These are phyloP conservation scores for Stemphylium beticola DNA, from an alignment of 2,329 filamentous ascomycete species.

Conservation along the genomic window DNA sequence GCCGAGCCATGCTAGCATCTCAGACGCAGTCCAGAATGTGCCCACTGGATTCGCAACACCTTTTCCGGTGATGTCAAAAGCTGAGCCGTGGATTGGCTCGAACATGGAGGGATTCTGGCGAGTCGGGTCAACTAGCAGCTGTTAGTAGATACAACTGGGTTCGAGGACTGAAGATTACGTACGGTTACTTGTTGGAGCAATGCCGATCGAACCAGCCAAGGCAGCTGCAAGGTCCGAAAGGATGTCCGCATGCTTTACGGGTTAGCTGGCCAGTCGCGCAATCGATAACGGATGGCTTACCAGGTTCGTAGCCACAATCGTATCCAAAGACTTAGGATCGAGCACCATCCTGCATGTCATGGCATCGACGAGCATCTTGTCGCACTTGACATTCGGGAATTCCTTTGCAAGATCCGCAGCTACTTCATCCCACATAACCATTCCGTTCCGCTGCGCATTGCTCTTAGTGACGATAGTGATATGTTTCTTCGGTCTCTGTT, in stretches of 20 bases:
- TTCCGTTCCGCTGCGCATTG: conserved; percentile 69
- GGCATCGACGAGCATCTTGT: conserved; percentile 72
- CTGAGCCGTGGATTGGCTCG: conserved; percentile 66
- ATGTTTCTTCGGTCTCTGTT: conserved; percentile 62
- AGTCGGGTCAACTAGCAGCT: conserved; percentile 62
- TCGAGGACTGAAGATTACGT: not conserved
- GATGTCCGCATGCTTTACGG: conserved; percentile 63
- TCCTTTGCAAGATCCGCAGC: conserved; percentile 61
- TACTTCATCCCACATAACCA: conserved; percentile 73
- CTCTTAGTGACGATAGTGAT: conserved; percentile 70
- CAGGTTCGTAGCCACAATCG: conserved; percentile 68
- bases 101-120: conserved; percentile 66
- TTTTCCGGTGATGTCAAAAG: conserved; percentile 65
- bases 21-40: conserved; percentile 65
- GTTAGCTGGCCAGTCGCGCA: not conserved
- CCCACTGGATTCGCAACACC: conserved; percentile 64
- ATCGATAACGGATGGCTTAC: conserved; percentile 19
- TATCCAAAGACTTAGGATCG: conserved; percentile 65
- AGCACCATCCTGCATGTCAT: conserved; percentile 70
- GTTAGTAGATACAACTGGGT: not conserved
- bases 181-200: conserved; percentile 71
- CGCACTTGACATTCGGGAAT: conserved; percentile 65
- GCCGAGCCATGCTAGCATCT: conserved; percentile 65
- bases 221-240: conserved; percentile 74
- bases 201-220: conserved; percentile 73